Conservation (phyloP, 73 alveolate genomes). For the Stentor roeselii region DNA sequence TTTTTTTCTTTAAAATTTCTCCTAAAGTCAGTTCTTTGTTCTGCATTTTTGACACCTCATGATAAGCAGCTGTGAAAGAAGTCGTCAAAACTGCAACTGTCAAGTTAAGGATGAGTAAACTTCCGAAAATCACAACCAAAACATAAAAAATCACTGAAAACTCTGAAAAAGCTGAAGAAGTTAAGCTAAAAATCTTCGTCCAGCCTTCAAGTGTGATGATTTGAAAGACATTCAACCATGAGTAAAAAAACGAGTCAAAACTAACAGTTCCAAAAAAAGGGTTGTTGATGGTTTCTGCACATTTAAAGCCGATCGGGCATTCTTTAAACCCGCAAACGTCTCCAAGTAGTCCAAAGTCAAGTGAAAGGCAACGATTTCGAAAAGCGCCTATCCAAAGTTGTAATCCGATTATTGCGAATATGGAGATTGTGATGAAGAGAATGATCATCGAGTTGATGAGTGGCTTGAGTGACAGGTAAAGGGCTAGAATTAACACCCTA, state of each 20-base stretch:
- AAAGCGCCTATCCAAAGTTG: slow-evolving; percentile 88
- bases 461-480: slow-evolving; percentile 28
- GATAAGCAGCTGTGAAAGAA: not conserved
- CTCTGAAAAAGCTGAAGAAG: not conserved
- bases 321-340: slow-evolving; percentile 50
- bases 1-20: not conserved
- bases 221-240: slow-evolving; percentile 55
- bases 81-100: not conserved
- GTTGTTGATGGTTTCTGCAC: slow-evolving; percentile 83
- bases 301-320: slow-evolving; percentile 63
- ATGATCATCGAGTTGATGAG: slow-evolving; percentile 84
- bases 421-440: slow-evolving; percentile 72
- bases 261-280: slow-evolving; percentile 80
- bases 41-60: not conserved
- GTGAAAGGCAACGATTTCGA: slow-evolving; percentile 69
- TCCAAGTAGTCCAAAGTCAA: slow-evolving; percentile 46
- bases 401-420: slow-evolving; percentile 90
- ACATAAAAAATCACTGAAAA: not conserved
- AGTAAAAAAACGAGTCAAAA: slow-evolving; percentile 71
- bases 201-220: slow-evolving; percentile 80
- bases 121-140: not conserved
- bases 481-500: slow-evolving; percentile 13
- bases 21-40: not conserved
- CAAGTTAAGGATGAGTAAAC: not conserved
- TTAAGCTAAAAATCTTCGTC: slow-evolving; percentile 48